Evolutionary conservation across 2,329 filamentous ascomycete genomes (phyloP).

Genomic region (Aspergillus hiratsukae): DNA sequence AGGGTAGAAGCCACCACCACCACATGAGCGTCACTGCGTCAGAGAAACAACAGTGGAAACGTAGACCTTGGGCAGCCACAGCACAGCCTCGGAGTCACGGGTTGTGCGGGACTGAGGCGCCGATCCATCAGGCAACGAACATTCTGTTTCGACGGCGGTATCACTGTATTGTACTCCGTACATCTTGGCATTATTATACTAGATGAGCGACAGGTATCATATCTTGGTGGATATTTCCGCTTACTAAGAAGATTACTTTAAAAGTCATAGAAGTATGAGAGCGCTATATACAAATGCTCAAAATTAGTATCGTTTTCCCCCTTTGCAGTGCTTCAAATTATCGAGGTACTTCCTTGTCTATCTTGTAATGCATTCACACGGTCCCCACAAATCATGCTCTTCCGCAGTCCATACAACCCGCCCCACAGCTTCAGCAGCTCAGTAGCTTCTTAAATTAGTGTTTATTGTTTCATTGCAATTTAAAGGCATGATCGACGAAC

Average conservation of each 20-base stretch:
- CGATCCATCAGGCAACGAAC: slow-evolving; percentile 7
- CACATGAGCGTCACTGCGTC: not conserved
- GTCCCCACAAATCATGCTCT: slow-evolving; percentile 14
- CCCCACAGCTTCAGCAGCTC: not conserved
- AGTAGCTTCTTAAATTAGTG: not conserved
- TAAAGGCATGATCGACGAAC: not conserved
- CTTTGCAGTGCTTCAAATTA: not conserved
- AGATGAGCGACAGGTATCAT: too few species aligned
- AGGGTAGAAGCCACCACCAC: not conserved
- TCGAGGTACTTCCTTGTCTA: not conserved
- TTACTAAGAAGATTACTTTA: too few species aligned
- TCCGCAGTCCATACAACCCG: not conserved
- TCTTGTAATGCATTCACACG: not conserved
- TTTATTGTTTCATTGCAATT: not conserved
- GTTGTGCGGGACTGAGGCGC: slow-evolving; percentile 8
- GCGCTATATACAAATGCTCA: too few species aligned
- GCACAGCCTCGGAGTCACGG: slow-evolving; percentile 16
- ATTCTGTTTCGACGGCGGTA: not conserved
- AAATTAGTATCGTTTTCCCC: too few species aligned
- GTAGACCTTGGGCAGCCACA: not conserved
- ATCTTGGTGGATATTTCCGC: too few species aligned
- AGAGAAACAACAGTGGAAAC: not conserved
- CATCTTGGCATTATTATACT: not conserved
- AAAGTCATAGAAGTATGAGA: too few species aligned
- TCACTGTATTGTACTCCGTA: not conserved